These are phyloP conservation scores for Penicillium ochrochloron DNA, from an alignment of 495 filamentous ascomycete species.

Conservation along the genomic window DNA sequence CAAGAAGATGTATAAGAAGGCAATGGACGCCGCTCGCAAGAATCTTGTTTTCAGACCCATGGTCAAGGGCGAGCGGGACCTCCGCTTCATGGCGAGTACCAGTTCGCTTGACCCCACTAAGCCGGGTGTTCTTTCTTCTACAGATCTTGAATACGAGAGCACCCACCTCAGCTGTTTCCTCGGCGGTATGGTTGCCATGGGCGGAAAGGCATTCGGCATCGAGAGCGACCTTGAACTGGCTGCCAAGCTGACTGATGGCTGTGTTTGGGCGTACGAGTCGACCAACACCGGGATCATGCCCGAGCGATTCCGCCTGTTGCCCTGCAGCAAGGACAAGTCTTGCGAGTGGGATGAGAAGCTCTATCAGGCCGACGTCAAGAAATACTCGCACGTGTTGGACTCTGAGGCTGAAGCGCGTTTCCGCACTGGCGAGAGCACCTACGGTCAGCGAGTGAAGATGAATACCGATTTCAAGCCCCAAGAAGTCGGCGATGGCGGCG, in stretches of 20 bases:
- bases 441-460: constrained; percentile 35
- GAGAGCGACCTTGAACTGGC: constrained; percentile 81
- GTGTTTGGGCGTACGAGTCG: constrained; percentile 88
- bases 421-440: constrained; percentile 30
- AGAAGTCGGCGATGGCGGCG: constrained; percentile 5
- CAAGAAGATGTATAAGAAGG: constrained; percentile 75
- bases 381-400: constrained; percentile 48
- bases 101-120: constrained; percentile 40
- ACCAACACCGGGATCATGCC: constrained; percentile 91
- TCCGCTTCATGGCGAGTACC: constrained; percentile 73
- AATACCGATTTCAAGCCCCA: constrained; percentile 14
- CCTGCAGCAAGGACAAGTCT: constrained; percentile 65
- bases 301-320: constrained; percentile 67
- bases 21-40: constrained; percentile 70
- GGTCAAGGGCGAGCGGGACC: constrained; percentile 70
- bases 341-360: constrained; percentile 80
- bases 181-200: constrained; percentile 92
- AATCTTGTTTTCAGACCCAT: constrained; percentile 86
- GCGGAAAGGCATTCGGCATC: constrained; percentile 82
- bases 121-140: constrained; percentile 18
- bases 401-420: constrained; percentile 45
- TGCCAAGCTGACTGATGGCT: constrained; percentile 84
- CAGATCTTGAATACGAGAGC: constrained; percentile 58
- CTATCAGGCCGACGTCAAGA: constrained; percentile 53
- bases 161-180: constrained; percentile 88